phyloP scores from a whole-genome alignment of 495 filamentous ascomycete genomes.

The Parathielavia appendiculata region DNA sequence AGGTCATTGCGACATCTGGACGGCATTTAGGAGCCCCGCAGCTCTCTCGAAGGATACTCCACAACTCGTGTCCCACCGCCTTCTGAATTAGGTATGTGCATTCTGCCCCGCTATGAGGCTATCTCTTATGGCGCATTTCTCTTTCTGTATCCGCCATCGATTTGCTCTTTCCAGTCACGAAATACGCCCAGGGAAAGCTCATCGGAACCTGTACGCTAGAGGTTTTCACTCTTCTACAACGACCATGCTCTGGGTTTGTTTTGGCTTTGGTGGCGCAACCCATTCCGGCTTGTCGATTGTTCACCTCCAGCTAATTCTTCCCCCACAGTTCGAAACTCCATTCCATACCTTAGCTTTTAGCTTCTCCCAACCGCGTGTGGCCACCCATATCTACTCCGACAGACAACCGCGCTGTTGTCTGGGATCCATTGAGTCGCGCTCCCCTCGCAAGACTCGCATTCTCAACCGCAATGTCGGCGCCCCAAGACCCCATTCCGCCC shows the following conservation, averaged over 20 bases:
- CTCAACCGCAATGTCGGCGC: slow-evolving; percentile 41
- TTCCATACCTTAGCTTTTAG: neutral
- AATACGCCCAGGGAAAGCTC: neutral
- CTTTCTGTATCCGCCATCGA: slow-evolving; percentile 17
- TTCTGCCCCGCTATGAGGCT: slow-evolving; percentile 19
- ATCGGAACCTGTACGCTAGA: neutral
- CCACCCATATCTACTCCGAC: neutral
- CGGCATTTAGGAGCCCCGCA: slow-evolving; percentile 2
- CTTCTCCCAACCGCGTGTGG: neutral
- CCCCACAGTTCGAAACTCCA: neutral
- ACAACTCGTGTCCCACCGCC: slow-evolving; percentile 22
- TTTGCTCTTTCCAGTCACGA: slow-evolving; percentile 15
- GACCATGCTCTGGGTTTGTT: neutral
- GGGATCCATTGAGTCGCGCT: neutral
- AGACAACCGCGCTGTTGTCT: neutral
- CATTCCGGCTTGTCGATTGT: neutral
- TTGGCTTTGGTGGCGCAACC: neutral
- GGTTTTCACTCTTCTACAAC: neutral
- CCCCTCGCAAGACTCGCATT: slow-evolving; percentile 7
- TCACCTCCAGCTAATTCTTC: slow-evolving; percentile 4
- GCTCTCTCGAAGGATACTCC: slow-evolving; percentile 9
- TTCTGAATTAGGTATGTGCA: slow-evolving; percentile 32
- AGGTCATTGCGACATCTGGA: neutral
- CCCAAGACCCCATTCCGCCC: slow-evolving; percentile 40
- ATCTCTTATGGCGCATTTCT: slow-evolving; percentile 24